These are phyloP conservation scores for Apophysomyces variabilis DNA, from an alignment of 371 early-diverging fungal species.

Conservation along the genomic window DNA sequence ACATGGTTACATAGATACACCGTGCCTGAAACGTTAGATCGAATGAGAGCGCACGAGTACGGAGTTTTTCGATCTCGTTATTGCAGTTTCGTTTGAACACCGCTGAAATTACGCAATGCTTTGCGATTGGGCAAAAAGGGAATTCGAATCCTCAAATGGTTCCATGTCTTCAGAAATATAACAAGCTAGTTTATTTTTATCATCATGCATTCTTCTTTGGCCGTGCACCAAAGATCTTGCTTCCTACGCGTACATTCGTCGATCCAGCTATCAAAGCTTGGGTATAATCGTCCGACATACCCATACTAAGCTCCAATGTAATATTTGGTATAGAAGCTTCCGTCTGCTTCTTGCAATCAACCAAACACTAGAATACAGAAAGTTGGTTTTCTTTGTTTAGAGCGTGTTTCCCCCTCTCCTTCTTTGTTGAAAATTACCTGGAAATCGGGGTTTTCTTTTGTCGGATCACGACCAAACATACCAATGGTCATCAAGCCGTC, in stretches of 20 bases:
- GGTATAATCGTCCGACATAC: slow-evolving; percentile 95
- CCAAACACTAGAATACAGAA: slow-evolving; percentile 34
- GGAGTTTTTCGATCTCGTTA: too few species aligned
- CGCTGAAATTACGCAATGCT: too few species aligned
- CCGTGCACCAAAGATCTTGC: slow-evolving; percentile 86
- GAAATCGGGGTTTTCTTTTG: slow-evolving; percentile 85
- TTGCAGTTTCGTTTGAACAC: too few species aligned
- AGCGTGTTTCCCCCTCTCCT: not conserved
- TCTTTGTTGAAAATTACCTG: slow-evolving; percentile 45
- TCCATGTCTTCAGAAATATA: too few species aligned
- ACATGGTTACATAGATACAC: too few species aligned
- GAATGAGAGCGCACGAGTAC: too few species aligned
- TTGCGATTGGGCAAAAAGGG: too few species aligned
- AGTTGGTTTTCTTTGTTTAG: not conserved
- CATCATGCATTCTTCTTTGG: slow-evolving; percentile 23
- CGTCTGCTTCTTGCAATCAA: slow-evolving; percentile 42
- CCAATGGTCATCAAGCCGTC: slow-evolving; percentile 97
- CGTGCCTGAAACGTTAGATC: too few species aligned
- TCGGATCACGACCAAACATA: slow-evolving; percentile 57
- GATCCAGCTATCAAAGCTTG: slow-evolving; percentile 84
- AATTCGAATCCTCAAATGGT: too few species aligned
- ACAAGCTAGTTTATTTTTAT: not conserved
- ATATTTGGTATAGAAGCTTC: slow-evolving; percentile 29
- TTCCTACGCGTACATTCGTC: slow-evolving; percentile 92
- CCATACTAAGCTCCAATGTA: slow-evolving; percentile 89